phyloP scores from a whole-genome alignment of 164 flowering plant species.

The Annona squamosa region DNA sequence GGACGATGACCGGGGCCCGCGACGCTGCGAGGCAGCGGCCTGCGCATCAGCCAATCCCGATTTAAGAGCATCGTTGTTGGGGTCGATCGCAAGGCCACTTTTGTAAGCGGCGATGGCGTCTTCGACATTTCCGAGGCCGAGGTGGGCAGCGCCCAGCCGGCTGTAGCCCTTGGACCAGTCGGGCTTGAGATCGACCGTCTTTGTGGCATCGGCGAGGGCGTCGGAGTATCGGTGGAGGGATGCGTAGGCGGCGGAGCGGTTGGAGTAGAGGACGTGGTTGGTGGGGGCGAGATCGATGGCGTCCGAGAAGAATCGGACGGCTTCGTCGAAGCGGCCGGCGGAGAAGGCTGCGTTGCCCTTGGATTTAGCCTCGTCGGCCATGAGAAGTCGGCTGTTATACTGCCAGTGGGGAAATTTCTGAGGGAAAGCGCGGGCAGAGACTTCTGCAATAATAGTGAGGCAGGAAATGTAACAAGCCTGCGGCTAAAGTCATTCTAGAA shows the following conservation, averaged over 20 bases:
- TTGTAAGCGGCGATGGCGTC: constrained; percentile 67
- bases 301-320: constrained; percentile 66
- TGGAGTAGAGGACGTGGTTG: constrained; percentile 94
- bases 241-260: constrained; percentile 93
- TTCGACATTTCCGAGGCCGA: constrained; percentile 40
- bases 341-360: constrained; percentile 97
- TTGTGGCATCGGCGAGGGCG: constrained; percentile 73
- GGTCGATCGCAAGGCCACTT: constrained; percentile 81
- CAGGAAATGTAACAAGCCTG: neutral
- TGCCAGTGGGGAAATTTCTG: neutral
- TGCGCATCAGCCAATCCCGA: constrained; percentile 75
- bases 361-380: constrained; percentile 98
- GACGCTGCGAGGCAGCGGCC: constrained; percentile 26
- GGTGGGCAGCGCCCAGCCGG: constrained; percentile 83
- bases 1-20: constrained; percentile 14
- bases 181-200: constrained; percentile 82
- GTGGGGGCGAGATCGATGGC: constrained; percentile 74
- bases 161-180: constrained; percentile 89
- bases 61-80: constrained; percentile 69
- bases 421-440: neutral
- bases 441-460: neutral
- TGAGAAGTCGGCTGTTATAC: neutral
- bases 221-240: constrained; percentile 59
- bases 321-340: constrained; percentile 52
- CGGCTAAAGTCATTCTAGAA: neutral